These are phyloP conservation scores for Epithele typhae DNA, from an alignment of 768 basidiomycete genomes.

Conservation along the genomic window DNA sequence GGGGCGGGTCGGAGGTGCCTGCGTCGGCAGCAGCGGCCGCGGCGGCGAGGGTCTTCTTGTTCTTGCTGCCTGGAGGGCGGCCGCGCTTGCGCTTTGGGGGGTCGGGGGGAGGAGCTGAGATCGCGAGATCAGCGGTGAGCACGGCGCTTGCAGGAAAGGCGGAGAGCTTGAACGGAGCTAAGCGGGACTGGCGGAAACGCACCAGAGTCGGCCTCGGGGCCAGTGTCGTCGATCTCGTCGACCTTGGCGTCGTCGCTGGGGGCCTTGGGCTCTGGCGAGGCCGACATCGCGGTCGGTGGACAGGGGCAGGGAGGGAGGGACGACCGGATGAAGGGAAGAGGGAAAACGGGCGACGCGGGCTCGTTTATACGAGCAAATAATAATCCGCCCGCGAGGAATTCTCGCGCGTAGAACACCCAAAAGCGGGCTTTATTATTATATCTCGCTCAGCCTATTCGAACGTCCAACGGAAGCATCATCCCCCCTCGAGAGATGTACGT, in stretches of 20 bases:
- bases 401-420: conserved; percentile 57
- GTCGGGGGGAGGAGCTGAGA: conserved; percentile 17
- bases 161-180: conserved; percentile 20
- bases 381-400: conserved; percentile 68
- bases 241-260: conserved; percentile 45
- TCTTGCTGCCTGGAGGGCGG: conserved; percentile 87
- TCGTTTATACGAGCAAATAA: conserved; percentile 77
- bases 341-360: conserved; percentile 60
- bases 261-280: conserved; percentile 55
- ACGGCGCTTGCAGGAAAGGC: conserved; percentile 17
- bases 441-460: conserved; percentile 13
- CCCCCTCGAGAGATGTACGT: conserved; percentile 45
- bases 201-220: conserved; percentile 30
- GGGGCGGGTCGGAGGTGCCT: conserved; percentile 24
- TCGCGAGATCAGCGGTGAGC: conserved; percentile 24
- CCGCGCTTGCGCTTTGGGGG: conserved; percentile 76
- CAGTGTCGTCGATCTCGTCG: conserved; percentile 55
- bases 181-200: conserved; percentile 7
- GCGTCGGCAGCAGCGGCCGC: conserved; percentile 26
- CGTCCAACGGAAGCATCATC: conserved; percentile 21
- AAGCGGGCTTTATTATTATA: conserved; percentile 46
- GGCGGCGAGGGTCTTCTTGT: conserved; percentile 46
- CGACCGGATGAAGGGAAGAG: conserved; percentile 37
- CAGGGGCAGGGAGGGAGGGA: conserved; percentile 21
- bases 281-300: conserved; percentile 47